Evolutionary conservation across 768 basidiomycete genomes (phyloP), one percentile per base, ranked within the genome.

Genomic region (Zangia roseola): DNA sequence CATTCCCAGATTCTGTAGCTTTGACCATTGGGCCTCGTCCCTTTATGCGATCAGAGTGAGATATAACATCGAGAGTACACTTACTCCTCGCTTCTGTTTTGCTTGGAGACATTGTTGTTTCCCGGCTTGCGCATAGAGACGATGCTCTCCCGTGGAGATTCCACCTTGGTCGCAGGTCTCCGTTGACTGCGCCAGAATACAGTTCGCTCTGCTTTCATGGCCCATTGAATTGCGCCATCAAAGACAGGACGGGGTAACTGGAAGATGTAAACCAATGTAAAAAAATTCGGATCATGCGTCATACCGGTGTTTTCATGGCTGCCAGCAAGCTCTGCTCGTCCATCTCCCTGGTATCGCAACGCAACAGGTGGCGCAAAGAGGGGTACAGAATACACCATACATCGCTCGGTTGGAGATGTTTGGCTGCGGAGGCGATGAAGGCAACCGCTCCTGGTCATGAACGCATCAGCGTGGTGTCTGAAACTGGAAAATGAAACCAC

Each of bases 321-420:
- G 78, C 73, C 24, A 98, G 68, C n/a, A 99, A 60, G 38, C 80
- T 84, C 43, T 77, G 76, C 50, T 90, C 91, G 41, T 88, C 81
- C 40, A 97, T 79, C 7, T 76, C 75, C 2, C 75, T 77, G 19
- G 97, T 74, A 56, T 98, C 97, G 2, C 84, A 90, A 49, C 86
- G 86, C 33, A 98, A 73, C 50, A 94, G 83, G 58, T 93, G 87
- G 39, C 90, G 79, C 35, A 98, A 69, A 0, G 88, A 90, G 0
- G 97, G 95, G 57, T 98, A 98, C 9, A 99, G 68, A 35, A 98
- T 95, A 60, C 94, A 97, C 95, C 97, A 98, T 19, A 92, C 84
- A 62, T 99, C 97, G 45, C 91, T 93, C 3, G 75, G 68, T 0
- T 88, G 88, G 6, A 99, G 78, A 54, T 89, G 86, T 36, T 84